Base-by-base conservation (phyloP, 83 land plant genomes). In the Larix sibirica region DNA sequence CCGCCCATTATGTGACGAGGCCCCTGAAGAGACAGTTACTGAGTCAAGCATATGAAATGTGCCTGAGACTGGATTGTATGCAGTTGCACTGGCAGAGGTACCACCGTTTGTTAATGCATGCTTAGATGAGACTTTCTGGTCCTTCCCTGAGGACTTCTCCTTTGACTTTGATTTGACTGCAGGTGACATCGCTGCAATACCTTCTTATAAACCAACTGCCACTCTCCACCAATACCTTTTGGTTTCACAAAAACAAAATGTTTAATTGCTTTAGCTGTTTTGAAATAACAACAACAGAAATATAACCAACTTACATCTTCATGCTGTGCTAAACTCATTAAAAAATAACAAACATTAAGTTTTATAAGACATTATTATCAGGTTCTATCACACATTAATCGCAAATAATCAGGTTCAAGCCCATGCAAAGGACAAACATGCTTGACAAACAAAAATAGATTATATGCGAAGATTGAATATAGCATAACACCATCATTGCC, bases 1-100 rank as follows among this genome's bases (percentile, higher is more conserved):
- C 56, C 93, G 87, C 28, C 88, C 89, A 86, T 87, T 91, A 17
- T 86, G 82, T 58, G 85, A 50, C 13, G 85, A 61, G 28, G 80
- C 81, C 20, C 63, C 81, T 18, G 90, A 68, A 31, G 90, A 79
- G 5, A 83, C 9, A 14, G 87, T 73, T 69, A 84, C 62, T 20
- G 88, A 10, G 4, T 96, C 98, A 24, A 94, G 81, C 21, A 84
- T 50, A 62, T 96, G 98, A 50, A 96, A 96, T 81, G 97, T 91
- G 40, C 95, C 96, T 10, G 86, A 89, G 21, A 79, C 62, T 3
- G 98, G 96, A 82, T 95, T 89, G 80, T 94, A 95, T 20, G 95
- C 95, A 85, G 89, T 86, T 20, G 95, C 95, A 85, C 90, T 86
- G 44, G 82, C 78, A 80, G 90, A 79, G 70, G 79, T 86, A 21